phyloP scores from a whole-genome alignment of 805 yeast genomes.

The Nakazawaea ernobii region DNA sequence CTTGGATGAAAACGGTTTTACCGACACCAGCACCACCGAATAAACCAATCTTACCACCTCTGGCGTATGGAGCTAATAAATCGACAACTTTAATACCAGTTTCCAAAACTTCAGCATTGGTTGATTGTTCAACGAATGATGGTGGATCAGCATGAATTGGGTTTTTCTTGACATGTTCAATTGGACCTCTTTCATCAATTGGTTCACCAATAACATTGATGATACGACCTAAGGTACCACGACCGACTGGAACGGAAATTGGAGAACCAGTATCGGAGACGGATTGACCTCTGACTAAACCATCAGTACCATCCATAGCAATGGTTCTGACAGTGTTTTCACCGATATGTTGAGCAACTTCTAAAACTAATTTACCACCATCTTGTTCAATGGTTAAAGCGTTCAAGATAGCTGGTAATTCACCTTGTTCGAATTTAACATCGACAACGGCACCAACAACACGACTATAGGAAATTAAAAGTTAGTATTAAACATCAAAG shows the following conservation, averaged over 20 bases:
- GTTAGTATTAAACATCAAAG: background rate
- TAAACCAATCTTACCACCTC: slow-evolving; percentile 99
- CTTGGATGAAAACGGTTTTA: slow-evolving; percentile 99
- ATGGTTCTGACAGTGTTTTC: slow-evolving; percentile 99
- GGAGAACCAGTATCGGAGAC: slow-evolving; percentile 97
- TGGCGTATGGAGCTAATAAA: slow-evolving; percentile 97
- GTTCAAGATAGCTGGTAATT: slow-evolving; percentile 94
- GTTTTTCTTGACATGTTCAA: slow-evolving; percentile 84
- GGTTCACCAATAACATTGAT: slow-evolving; percentile 99
- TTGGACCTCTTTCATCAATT: slow-evolving; percentile 99
- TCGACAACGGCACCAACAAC: slow-evolving; percentile 99
- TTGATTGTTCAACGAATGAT: slow-evolving; percentile 91
- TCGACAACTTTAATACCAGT: slow-evolving; percentile 99
- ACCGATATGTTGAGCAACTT: slow-evolving; percentile 99
- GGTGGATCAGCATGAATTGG: slow-evolving; percentile 99
- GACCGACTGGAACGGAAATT: slow-evolving; percentile 98
- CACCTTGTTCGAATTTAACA: slow-evolving; percentile 97
- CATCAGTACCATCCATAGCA: slow-evolving; percentile 99
- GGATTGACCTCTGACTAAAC: slow-evolving; percentile 94
- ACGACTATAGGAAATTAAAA: slow-evolving; percentile 50
- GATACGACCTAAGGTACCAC: slow-evolving; percentile 98
- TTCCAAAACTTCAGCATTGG: slow-evolving; percentile 96
- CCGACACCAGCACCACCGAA: slow-evolving; percentile 99
- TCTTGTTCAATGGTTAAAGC: slow-evolving; percentile 88
- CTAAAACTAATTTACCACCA: slow-evolving; percentile 71